A percentile compares a stretch with the other conserved stretches of the same genome.
phyloP scores from a whole-genome alignment of 495 filamentous ascomycete genomes.

The Penicillium salamii region DNA sequence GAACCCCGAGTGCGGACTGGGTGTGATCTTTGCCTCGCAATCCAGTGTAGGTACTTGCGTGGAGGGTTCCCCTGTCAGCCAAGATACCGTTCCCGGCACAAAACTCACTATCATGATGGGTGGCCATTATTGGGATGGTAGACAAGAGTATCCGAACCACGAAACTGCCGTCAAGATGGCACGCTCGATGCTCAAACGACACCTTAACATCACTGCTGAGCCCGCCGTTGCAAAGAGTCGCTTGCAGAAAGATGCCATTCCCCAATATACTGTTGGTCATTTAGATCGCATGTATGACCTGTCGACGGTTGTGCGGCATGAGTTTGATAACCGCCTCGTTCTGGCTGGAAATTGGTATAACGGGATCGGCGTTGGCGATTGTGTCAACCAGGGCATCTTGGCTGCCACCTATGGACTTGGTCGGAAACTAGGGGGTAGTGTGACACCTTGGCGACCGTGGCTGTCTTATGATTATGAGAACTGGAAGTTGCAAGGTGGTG shows the following conservation, averaged over 20 bases:
- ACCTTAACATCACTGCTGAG: slow-evolving; percentile 64
- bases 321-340: slow-evolving; percentile 62
- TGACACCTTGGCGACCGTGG: slow-evolving; percentile 16
- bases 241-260: slow-evolving; percentile 77
- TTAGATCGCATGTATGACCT: slow-evolving; percentile 56
- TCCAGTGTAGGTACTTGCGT: slow-evolving; percentile 32
- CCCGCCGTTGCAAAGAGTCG: slow-evolving; percentile 55
- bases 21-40: slow-evolving; percentile 87
- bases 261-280: slow-evolving; percentile 85
- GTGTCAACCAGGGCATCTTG: slow-evolving; percentile 47
- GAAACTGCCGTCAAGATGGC: slow-evolving; percentile 67
- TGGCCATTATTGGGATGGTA: slow-evolving; percentile 84
- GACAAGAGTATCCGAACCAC: slow-evolving; percentile 51
- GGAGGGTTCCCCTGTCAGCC: slow-evolving; percentile 21
- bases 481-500: slow-evolving; percentile 38
- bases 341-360: slow-evolving; percentile 80
- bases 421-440: slow-evolving; percentile 24
- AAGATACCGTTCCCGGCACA: slow-evolving; percentile 61
- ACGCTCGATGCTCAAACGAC: slow-evolving; percentile 61
- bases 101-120: slow-evolving; percentile 95
- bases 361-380: slow-evolving; percentile 63
- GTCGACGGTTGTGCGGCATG: slow-evolving; percentile 49
- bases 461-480: slow-evolving; percentile 10
- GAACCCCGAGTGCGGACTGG: slow-evolving; percentile 83
- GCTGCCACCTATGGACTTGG: slow-evolving; percentile 35